These are phyloP conservation scores for Globisporangium irregulare DNA, from an alignment of 352 stramenopile genomes.

Conservation along the genomic window DNA sequence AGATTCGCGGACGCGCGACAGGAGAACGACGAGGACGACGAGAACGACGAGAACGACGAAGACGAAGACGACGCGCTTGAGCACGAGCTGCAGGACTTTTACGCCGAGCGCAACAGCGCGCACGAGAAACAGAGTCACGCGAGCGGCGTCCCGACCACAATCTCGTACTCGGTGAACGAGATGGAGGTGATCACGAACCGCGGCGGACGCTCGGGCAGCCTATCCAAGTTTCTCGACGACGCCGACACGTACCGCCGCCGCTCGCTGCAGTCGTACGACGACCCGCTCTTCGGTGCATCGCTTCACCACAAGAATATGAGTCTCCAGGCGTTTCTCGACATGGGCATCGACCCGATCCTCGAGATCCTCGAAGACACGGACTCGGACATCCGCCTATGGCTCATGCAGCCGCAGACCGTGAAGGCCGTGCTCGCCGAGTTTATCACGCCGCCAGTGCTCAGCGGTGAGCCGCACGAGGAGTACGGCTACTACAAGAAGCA, in stretches of 20 bases:
- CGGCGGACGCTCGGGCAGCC: conserved; percentile 54
- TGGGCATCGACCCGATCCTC: conserved; percentile 84
- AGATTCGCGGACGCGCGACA: conserved; percentile 31
- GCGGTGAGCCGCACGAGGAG: conserved; percentile 77
- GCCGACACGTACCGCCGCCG: conserved; percentile 66
- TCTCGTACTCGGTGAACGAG: conserved; percentile 79
- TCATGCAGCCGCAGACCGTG: conserved; percentile 77
- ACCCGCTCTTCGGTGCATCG: conserved; percentile 38
- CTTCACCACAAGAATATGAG: conserved; percentile 70
- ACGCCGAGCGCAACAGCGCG: conserved; percentile 8
- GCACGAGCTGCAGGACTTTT: conserved; percentile 25
- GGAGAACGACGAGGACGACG: conserved; percentile 14
- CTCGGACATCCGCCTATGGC: conserved; percentile 81
- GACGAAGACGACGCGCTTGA: conserved; percentile 20
- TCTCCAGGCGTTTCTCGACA: conserved; percentile 63
- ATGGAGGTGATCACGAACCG: conserved; percentile 84
- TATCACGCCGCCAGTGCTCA: conserved; percentile 71
- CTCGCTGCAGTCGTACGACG: conserved; percentile 76
- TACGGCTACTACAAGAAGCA: conserved; percentile 89
- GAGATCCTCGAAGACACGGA: conserved; percentile 85
- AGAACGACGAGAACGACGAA: conserved; percentile 4
- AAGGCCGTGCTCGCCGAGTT: conserved; percentile 79
- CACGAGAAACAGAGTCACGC: conserved; percentile 8
- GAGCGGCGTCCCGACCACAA: conserved; percentile 41
- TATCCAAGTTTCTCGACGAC: conserved; percentile 83